These are phyloP conservation scores for Penicillium concentricum DNA, from an alignment of 2,329 filamentous ascomycete species.

Conservation along the genomic window DNA sequence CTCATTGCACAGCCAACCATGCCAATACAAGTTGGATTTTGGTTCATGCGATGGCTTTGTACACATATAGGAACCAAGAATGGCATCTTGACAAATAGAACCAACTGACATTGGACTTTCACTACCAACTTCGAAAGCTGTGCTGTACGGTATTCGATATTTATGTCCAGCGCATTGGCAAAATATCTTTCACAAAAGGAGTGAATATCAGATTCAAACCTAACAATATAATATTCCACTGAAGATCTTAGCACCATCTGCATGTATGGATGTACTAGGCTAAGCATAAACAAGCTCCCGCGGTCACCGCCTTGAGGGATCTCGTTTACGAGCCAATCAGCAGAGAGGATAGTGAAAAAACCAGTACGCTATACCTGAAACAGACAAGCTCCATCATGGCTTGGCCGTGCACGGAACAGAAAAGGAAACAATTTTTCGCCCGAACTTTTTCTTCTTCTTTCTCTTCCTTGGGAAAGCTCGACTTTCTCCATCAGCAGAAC, in stretches of 20 bases:
- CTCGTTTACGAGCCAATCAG: slow-evolving; percentile 36
- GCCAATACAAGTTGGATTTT: neutral
- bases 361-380: slow-evolving; percentile 23
- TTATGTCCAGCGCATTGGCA: neutral
- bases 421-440: slow-evolving; percentile 33
- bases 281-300: slow-evolving; percentile 5
- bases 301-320: slow-evolving; percentile 22
- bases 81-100: neutral
- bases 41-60: neutral
- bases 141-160: neutral
- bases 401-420: slow-evolving; percentile 27
- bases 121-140: neutral
- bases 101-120: neutral
- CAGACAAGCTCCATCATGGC: slow-evolving; percentile 15
- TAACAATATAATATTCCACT: neutral
- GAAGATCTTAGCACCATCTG: neutral
- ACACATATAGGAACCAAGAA: neutral
- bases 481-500: slow-evolving; percentile 61
- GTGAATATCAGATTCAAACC: neutral
- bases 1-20: slow-evolving; percentile 1
- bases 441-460: slow-evolving; percentile 44
- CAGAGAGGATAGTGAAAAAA: neutral
- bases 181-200: neutral
- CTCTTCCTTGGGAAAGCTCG: slow-evolving; percentile 57
- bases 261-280: neutral